Evolutionary conservation across 2,329 filamentous ascomycete species (phyloP).

Genomic region (Mycosphaerella arachidis): DNA sequence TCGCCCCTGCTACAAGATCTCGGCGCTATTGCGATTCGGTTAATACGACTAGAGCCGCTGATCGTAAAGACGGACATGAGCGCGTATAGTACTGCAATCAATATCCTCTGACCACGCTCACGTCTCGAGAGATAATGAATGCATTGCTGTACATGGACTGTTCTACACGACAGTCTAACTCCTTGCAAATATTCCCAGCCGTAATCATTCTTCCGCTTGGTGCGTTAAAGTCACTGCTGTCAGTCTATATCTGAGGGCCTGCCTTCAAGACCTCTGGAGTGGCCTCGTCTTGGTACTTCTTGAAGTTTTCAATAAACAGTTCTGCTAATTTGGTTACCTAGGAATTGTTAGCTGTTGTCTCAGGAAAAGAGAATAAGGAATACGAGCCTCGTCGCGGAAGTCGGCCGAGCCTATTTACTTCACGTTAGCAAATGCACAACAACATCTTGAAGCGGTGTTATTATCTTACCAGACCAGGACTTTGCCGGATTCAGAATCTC

Average conservation of each 20-base stretch:
- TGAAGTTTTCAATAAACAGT: constrained; percentile 95
- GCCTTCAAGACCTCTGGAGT: constrained; percentile 43
- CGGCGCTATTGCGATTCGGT: too few species aligned
- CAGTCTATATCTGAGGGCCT: constrained; percentile 33
- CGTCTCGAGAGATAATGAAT: neutral
- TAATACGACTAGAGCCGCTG: too few species aligned
- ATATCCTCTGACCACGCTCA: neutral
- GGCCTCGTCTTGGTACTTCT: constrained; percentile 76
- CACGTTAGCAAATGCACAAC: too few species aligned
- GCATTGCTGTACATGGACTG: neutral
- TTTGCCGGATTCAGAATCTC: constrained; percentile 94
- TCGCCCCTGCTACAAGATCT: too few species aligned
- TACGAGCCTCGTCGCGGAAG: constrained; percentile 65
- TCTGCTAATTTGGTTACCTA: constrained; percentile 80
- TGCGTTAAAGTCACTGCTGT: neutral
- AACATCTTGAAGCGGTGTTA: too few species aligned
- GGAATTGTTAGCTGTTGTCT: neutral
- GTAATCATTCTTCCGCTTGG: neutral
- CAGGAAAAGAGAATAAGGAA: neutral
- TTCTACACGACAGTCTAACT: neutral
- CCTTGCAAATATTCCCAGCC: neutral
- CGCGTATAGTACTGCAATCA: neutral
- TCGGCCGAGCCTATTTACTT: constrained; percentile 62
- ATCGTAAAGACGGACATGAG: too few species aligned
- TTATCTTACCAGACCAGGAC: constrained; percentile 57